Base-by-base conservation (phyloP, 495 filamentous ascomycete species). In the Penicillium parvum region DNA sequence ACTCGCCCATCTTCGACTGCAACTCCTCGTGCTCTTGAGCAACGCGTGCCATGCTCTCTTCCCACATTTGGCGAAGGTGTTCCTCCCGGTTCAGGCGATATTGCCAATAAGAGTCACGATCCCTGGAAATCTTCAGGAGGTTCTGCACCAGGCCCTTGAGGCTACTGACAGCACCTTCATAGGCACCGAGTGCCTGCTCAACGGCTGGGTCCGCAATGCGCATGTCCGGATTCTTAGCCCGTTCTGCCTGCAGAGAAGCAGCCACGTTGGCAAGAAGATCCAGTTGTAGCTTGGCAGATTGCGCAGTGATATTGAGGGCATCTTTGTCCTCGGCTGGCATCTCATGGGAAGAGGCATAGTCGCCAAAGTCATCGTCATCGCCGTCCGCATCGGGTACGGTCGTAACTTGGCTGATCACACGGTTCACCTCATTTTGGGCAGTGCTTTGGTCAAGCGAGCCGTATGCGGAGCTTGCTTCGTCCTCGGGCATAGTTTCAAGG, bases 21-120 rank as follows among this genome's bases (percentile, higher is more conserved):
- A 98, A 74, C 19, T 85, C 80, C 64, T 97, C 94, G 49, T 98
- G 92, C 58, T 98, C 92, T 42, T 83, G 79, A 20, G 90, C 92
- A 16, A 98, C 82, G 37, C 84, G 80, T 4, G 90, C 86, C 92
- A 98, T 97, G 65, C 89, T 97, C 48, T 97, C 94, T 69, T 98
- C 92, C 92, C 94, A 98, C 77, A 98, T 83, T 32, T 85, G 81
- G 19, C 92, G 81, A 55, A 96, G 80, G 57, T 90, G 81, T 22
- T 81, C 82, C 63, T 98, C 92, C 25, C 87, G 82, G 55, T 91
- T 89, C 19, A 98, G 75, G 11, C 92, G 81, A 60, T 92, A 91
- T 61, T 96, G 90, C 92, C 92, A 98, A 58, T 96, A 95, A 0
- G 88, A 79, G 64, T 98, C 92, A 19, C 94, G 84, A 54, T 98